These are phyloP conservation scores for Geotrichum cucujoidarum DNA, from an alignment of 1,139 yeast genomes.

Conservation along the genomic window DNA sequence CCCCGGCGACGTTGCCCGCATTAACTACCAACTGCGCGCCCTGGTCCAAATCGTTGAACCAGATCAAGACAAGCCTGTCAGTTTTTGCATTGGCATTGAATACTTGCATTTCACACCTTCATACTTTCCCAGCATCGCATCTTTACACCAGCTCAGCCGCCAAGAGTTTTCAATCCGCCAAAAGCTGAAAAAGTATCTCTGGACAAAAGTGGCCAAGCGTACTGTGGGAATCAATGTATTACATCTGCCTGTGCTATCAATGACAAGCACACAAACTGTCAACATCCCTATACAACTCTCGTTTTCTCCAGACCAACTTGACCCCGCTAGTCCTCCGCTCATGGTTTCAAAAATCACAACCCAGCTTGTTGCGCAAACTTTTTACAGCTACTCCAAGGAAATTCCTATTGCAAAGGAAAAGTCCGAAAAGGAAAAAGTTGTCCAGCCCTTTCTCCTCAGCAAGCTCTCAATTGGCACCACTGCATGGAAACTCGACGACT, in stretches of 20 bases:
- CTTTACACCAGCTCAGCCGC: background rate
- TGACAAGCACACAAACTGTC: too few species aligned
- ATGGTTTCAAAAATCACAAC: background rate
- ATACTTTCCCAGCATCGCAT: too few species aligned
- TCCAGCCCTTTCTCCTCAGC: background rate
- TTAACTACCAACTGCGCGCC: background rate
- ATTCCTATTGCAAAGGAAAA: too few species aligned
- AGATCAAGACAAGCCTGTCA: background rate
- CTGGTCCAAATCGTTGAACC: background rate
- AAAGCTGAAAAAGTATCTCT: background rate
- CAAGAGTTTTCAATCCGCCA: background rate
- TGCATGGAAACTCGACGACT: background rate
- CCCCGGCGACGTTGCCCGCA: background rate
- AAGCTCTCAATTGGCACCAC: background rate
- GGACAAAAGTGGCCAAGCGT: conserved; percentile 1
- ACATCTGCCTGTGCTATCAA: too few species aligned
- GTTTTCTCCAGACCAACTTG: too few species aligned
- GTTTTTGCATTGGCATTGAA: background rate
- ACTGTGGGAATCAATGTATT: too few species aligned
- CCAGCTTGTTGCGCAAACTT: background rate
- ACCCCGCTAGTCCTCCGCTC: background rate
- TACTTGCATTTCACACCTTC: background rate
- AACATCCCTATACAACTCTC: too few species aligned
- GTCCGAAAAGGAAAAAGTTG: too few species aligned
- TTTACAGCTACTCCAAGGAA: background rate